Evolutionary conservation across 805 yeast species (phyloP).

Genomic region (Saccharomycopsis fermentans): DNA sequence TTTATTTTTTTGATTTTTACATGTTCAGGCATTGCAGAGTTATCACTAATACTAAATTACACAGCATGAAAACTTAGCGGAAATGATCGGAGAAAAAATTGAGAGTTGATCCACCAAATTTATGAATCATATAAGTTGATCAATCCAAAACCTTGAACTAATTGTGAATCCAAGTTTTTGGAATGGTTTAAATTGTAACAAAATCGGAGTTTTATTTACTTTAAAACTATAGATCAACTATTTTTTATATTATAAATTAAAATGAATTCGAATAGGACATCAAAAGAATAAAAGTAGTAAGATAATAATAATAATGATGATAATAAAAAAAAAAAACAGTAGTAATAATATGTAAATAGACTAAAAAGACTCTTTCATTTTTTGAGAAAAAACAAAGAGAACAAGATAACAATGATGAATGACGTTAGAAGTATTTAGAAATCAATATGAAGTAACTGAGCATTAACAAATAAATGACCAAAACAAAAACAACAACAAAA

Average conservation of each 20-base stretch:
- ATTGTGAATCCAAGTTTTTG: no score
- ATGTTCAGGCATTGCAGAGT: no score
- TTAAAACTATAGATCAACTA: neutral
- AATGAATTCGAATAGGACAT: neutral
- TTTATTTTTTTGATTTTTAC: no score
- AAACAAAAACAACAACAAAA: neutral
- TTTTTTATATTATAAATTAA: neutral
- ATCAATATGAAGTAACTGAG: neutral
- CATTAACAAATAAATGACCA: neutral
- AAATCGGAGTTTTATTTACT: neutral
- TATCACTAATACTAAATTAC: no score
- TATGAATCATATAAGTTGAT: no score
- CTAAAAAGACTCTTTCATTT: no score
- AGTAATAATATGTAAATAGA: neutral
- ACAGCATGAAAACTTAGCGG: no score
- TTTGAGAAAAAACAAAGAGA: no score
- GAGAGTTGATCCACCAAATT: no score
- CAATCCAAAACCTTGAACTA: neutral
- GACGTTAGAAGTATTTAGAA: neutral
- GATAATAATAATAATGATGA: neutral
- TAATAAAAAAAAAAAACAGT: neutral
- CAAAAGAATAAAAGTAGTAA: neutral
- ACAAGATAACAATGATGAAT: neutral
- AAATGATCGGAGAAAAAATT: no score
- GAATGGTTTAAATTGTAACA: neutral